Percentiles rank a stretch among this genome's conserved stretches.
Conservation (phyloP, 768 basidiomycete genomes). For the Podaxis mareebaensis region DNA sequence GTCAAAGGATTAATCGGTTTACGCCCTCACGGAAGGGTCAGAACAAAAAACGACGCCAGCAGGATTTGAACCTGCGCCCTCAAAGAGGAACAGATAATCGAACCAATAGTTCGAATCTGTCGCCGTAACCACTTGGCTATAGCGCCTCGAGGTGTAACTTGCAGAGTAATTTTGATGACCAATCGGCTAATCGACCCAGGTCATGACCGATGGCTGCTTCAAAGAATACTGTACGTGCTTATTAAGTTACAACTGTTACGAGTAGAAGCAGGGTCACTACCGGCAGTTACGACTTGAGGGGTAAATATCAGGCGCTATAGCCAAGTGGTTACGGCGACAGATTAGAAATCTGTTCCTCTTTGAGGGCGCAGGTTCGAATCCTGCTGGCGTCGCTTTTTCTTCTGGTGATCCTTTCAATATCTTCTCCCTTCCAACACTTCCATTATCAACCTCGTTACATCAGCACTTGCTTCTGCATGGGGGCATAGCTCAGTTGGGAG, state of each 20-base stretch:
- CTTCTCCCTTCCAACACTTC: too few relatives aligned
- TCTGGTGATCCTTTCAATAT: neutral
- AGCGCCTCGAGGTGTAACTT: conserved; percentile 42
- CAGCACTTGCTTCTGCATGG: conserved; percentile 22
- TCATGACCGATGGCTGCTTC: neutral
- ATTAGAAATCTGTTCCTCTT: conserved; percentile 75
- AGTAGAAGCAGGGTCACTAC: neutral
- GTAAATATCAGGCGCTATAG: conserved; percentile 61
- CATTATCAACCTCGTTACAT: too few relatives aligned
- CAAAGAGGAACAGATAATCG: conserved; percentile 62
- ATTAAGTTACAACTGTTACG: neutral
- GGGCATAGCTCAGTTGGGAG: conserved; percentile 76
- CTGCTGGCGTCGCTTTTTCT: conserved; percentile 20
- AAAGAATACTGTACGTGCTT: neutral
- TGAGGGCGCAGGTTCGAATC: conserved; percentile 58
- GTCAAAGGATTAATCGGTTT: too few relatives aligned
- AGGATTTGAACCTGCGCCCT: conserved; percentile 55
- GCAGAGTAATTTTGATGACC: neutral
- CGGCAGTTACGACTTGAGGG: too few relatives aligned
- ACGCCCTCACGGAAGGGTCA: neutral
- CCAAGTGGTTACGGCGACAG: conserved; percentile 82
- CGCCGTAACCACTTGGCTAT: conserved; percentile 83
- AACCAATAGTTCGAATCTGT: conserved; percentile 59
- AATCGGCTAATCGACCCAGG: neutral
- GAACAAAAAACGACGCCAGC: conserved; percentile 18